phyloP scores from a whole-genome alignment of 2,329 filamentous ascomycete species.

The Kalaharituber pfeilii region DNA sequence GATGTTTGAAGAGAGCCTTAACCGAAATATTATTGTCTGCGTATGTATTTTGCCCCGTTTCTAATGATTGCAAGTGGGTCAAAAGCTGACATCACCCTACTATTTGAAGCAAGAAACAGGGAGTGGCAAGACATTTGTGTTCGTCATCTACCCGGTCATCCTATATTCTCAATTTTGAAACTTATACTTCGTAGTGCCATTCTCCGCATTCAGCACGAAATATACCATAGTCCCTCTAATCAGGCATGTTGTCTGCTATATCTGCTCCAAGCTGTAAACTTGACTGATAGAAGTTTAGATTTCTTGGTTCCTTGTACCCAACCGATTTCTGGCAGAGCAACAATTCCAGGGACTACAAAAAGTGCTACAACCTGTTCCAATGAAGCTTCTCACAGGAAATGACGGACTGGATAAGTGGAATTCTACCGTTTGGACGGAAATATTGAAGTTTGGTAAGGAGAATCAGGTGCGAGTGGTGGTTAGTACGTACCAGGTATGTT shows the following conservation, averaged over 20 bases:
- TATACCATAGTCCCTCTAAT: constrained; percentile 31
- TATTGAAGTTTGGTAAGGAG: constrained; percentile 31
- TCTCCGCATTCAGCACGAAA: constrained; percentile 47
- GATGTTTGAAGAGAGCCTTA: constrained; percentile 54
- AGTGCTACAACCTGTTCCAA: constrained; percentile 42
- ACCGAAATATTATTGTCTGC: constrained; percentile 52
- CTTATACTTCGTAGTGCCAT: constrained; percentile 37
- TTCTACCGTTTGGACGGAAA: constrained; percentile 46
- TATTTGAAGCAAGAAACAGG: constrained; percentile 55
- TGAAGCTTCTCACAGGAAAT: constrained; percentile 47
- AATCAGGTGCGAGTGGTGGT: constrained; percentile 47
- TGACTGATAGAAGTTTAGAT: constrained; percentile 40
- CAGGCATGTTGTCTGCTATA: background rate
- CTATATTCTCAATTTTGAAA: background rate
- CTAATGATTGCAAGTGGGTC: background rate
- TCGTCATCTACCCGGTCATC: constrained; percentile 22
- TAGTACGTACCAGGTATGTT: constrained; percentile 47
- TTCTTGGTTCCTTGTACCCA: constrained; percentile 60
- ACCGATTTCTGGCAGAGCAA: constrained; percentile 48
- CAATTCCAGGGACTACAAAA: constrained; percentile 43
- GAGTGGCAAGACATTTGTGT: constrained; percentile 64
- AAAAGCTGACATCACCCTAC: background rate
- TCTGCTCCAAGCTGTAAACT: constrained; percentile 24
- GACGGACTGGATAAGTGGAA: constrained; percentile 61
- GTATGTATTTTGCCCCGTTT: constrained; percentile 29